Percentiles rank a stretch among this genome's conserved stretches.
Evolutionary conservation across 371 early-diverging fungal species (phyloP).

Genomic region (Actinomortierella ambigua): DNA sequence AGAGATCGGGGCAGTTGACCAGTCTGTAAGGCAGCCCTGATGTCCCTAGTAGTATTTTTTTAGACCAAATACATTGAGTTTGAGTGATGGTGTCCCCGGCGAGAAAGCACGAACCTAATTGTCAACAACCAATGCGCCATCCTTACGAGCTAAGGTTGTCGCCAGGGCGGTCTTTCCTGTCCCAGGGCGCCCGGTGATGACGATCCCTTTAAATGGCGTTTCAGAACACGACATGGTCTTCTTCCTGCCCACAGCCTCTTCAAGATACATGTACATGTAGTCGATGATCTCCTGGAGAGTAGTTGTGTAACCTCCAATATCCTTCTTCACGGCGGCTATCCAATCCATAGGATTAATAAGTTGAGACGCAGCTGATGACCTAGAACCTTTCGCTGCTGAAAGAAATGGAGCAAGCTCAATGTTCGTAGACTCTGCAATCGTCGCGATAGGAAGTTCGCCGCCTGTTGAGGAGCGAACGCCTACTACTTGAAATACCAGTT

Average conservation of each 20-base stretch:
- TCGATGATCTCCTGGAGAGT: conserved; percentile 40
- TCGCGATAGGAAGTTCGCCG: conserved; percentile 7
- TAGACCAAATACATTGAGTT: not conserved
- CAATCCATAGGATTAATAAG: conserved; percentile 28
- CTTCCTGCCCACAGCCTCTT: conserved; percentile 6
- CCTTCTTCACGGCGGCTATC: conserved; percentile 37
- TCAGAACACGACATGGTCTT: conserved; percentile 13
- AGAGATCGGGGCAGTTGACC: conserved; percentile 75
- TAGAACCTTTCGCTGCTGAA: not conserved
- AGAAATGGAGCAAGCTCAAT: conserved; percentile 5
- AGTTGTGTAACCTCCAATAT: conserved; percentile 53
- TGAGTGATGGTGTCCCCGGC: too few relatives aligned
- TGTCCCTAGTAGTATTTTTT: conserved; percentile 22
- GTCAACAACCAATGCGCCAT: not conserved
- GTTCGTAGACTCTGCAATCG: conserved; percentile 21
- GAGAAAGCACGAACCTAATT: not conserved
- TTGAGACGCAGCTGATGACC: not conserved
- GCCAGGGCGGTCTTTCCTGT: conserved; percentile 71
- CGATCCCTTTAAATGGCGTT: conserved; percentile 49
- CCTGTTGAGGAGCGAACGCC: not conserved
- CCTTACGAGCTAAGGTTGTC: conserved; percentile 54
- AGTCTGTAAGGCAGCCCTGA: conserved; percentile 60
- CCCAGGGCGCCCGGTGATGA: conserved; percentile 67
- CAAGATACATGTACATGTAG: conserved; percentile 21
- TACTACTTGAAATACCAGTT: too few relatives aligned